These are phyloP conservation scores for Collariella sp. DNA, from an alignment of 495 filamentous ascomycete genomes.

Conservation along the genomic window DNA sequence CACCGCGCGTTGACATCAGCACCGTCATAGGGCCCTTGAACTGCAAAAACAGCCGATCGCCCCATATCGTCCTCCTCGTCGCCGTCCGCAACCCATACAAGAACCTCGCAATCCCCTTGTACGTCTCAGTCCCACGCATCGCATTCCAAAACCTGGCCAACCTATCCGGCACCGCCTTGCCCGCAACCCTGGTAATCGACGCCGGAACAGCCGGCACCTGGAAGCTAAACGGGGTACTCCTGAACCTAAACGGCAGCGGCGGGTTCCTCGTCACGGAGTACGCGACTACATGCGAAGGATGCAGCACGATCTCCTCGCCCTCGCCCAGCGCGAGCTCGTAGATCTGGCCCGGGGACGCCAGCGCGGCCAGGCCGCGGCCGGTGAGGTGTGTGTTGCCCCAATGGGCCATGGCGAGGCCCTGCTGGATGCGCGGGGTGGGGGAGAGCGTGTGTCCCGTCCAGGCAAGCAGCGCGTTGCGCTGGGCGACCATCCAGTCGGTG, in stretches of 20 bases:
- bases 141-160: conserved; percentile 57
- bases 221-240: conserved; percentile 63
- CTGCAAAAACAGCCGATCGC: conserved; percentile 81
- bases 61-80: conserved; percentile 77
- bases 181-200: conserved; percentile 41
- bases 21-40: conserved; percentile 81
- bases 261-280: conserved; percentile 68
- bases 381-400: conserved; percentile 87
- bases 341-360: conserved; percentile 77
- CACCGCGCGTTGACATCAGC: conserved; percentile 73
- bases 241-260: conserved; percentile 77
- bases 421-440: conserved; percentile 64
- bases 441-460: conserved; percentile 90
- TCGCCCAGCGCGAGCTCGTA: conserved; percentile 70
- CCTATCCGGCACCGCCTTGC: conserved; percentile 35
- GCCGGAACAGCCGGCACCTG: conserved; percentile 62
- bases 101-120: conserved; percentile 53
- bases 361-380: conserved; percentile 75
- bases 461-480: conserved; percentile 75
- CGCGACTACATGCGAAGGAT: conserved; percentile 81
- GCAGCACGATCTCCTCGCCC: conserved; percentile 79
- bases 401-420: conserved; percentile 66
- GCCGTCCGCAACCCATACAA: conserved; percentile 63
- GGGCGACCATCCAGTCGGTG: conserved; percentile 90
- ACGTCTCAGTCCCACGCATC: conserved; percentile 59